These are phyloP conservation scores for Amanita fuliginea DNA, from an alignment of 768 basidiomycete genomes.

Conservation along the genomic window DNA sequence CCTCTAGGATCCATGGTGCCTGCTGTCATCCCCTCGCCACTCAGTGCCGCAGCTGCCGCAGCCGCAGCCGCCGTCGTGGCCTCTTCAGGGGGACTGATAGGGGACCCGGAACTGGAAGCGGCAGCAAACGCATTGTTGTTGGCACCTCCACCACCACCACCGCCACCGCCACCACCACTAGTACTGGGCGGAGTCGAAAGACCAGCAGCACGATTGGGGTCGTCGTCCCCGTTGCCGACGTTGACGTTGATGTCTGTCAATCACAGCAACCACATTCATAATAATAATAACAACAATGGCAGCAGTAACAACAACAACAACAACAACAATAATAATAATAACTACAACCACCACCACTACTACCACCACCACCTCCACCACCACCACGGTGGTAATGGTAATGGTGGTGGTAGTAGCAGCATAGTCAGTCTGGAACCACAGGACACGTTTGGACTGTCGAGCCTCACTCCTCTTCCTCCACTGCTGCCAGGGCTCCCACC, in stretches of 20 bases:
- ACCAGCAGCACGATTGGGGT: neutral
- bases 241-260: too few species aligned
- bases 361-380: too few species aligned
- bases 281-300: neutral
- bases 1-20: neutral
- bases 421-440: neutral
- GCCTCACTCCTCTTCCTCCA: neutral
- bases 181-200: too few species aligned
- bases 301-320: neutral
- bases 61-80: constrained; percentile 4
- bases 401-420: too few species aligned
- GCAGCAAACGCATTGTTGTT: constrained; percentile 2
- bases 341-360: too few species aligned
- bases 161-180: too few species aligned
- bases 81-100: constrained; percentile 1
- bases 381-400: too few species aligned
- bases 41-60: constrained; percentile 5
- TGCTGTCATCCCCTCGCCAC: constrained; percentile 4
- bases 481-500: constrained; percentile 5
- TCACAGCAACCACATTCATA: neutral
- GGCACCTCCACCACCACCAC: neutral
- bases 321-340: neutral
- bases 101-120: constrained; percentile 4
- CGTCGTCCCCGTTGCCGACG: neutral
- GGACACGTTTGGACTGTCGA: neutral